A percentile compares a stretch with the other conserved stretches of the same genome.
phyloP scores from a whole-genome alignment of 352 stramenopile genomes.

The Labyrinthula sp. region DNA sequence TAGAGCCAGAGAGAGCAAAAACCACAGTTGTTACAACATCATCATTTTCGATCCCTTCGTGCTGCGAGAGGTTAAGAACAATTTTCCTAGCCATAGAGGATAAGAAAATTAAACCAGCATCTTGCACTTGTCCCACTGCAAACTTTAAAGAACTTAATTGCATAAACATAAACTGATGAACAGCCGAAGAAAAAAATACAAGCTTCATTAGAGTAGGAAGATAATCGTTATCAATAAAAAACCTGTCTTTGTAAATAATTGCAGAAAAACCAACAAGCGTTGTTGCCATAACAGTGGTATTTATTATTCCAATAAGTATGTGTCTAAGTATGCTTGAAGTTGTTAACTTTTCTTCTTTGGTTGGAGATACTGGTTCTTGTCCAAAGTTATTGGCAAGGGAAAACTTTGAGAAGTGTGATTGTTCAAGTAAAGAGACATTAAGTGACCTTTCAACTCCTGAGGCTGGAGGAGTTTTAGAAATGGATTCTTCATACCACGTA shows the following conservation, averaged over 20 bases:
- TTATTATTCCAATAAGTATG: conserved; percentile 22
- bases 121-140: conserved; percentile 88
- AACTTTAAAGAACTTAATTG: conserved; percentile 72
- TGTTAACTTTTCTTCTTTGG: too few species aligned
- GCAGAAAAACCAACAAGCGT: conserved; percentile 25
- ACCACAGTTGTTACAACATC: conserved; percentile 71
- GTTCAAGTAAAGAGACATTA: too few species aligned
- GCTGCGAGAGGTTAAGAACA: conserved; percentile 49
- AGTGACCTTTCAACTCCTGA: too few species aligned
- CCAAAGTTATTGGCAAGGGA: too few species aligned
- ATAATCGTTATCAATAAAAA: conserved; percentile 52
- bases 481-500: too few species aligned
- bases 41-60: too few species aligned
- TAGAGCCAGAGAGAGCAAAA: conserved; percentile 67
- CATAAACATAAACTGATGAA: conserved; percentile 82
- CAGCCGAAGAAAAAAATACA: conserved; percentile 74
- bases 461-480: too few species aligned
- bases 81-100: conserved; percentile 68
- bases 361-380: too few species aligned
- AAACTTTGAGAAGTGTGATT: too few species aligned
- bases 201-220: conserved; percentile 68
- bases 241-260: conserved; percentile 48
- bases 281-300: conserved; percentile 19
- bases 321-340: too few species aligned
- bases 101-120: conserved; percentile 93